Evolutionary conservation across 2,329 filamentous ascomycete species (phyloP).

Genomic region (Drechslerella coelobrocha): DNA sequence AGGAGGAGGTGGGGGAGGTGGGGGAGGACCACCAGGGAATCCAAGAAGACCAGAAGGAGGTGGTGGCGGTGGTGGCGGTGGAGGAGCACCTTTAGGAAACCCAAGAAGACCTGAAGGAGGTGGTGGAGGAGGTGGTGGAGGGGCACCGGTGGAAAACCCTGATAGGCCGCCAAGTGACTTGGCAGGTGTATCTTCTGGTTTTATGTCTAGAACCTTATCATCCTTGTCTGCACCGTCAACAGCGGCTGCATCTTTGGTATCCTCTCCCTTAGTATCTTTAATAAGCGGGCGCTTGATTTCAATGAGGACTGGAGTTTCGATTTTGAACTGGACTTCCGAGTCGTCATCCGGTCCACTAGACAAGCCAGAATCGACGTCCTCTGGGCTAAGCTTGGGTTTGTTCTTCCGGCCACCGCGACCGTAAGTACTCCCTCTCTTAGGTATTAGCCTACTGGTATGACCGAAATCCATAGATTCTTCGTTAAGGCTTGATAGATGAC

Average conservation of each 20-base stretch:
- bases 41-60: slow-evolving; percentile 56
- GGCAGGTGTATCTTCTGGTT: slow-evolving; percentile 9
- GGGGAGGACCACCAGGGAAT: slow-evolving; percentile 55
- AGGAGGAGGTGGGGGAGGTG: slow-evolving; percentile 57
- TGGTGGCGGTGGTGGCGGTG: slow-evolving; percentile 58
- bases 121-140: slow-evolving; percentile 56
- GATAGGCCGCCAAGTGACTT: slow-evolving; percentile 23
- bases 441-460: slow-evolving; percentile 68
- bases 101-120: slow-evolving; percentile 25
- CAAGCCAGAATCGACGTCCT: slow-evolving; percentile 16
- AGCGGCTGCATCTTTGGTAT: slow-evolving; percentile 56
- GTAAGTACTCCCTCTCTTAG: slow-evolving; percentile 56
- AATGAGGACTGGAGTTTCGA: neutral
- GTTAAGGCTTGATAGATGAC: slow-evolving; percentile 52
- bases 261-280: slow-evolving; percentile 74
- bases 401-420: slow-evolving; percentile 25
- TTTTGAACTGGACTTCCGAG: slow-evolving; percentile 57
- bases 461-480: slow-evolving; percentile 58
- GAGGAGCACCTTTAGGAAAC: slow-evolving; percentile 54
- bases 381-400: slow-evolving; percentile 23
- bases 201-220: slow-evolving; percentile 19
- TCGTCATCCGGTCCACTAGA: slow-evolving; percentile 60
- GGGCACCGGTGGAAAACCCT: slow-evolving; percentile 57
- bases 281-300: slow-evolving; percentile 70
- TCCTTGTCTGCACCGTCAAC: slow-evolving; percentile 57